These are phyloP conservation scores for Wallacemonas sp. DNA, from an alignment of 208 protist species.

Conservation along the genomic window DNA sequence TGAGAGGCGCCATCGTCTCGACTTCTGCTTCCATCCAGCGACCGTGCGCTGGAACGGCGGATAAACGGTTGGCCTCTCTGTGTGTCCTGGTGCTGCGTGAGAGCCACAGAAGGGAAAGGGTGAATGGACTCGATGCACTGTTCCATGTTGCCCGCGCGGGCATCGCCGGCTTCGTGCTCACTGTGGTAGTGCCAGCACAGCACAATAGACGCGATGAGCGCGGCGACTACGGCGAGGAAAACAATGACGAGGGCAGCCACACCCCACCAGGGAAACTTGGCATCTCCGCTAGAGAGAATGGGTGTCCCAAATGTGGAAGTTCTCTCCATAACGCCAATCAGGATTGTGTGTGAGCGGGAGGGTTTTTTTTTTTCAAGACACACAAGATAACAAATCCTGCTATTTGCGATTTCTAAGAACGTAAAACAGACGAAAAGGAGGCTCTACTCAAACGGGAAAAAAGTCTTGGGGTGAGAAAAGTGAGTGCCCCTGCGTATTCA, in stretches of 20 bases:
- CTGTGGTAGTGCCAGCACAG: conserved; percentile 14
- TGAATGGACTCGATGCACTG: conserved; percentile 3
- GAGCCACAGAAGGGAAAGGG: not conserved
- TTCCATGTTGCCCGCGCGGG: conserved; percentile 10
- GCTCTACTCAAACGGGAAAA: no score
- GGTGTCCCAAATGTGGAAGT: not conserved
- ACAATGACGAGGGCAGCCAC: not conserved
- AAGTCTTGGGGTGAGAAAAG: no score
- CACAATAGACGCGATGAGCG: not conserved
- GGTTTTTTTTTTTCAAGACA: no score
- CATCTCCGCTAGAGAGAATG: not conserved
- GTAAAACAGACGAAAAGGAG: no score
- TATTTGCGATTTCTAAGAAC: no score
- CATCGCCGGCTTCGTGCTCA: conserved; percentile 12
- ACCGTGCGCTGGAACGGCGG: not conserved
- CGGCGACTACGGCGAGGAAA: not conserved
- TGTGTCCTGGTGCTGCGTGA: not conserved
- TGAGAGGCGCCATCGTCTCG: no score
- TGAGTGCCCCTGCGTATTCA: no score
- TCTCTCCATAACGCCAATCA: no score
- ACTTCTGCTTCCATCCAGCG: not conserved
- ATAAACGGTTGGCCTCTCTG: not conserved
- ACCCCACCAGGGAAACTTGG: not conserved
- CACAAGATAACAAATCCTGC: no score
- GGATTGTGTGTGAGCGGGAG: no score